Evolutionary conservation across 2,329 filamentous ascomycete species (phyloP).

Genomic region (Gaeumannomyces tritici): DNA sequence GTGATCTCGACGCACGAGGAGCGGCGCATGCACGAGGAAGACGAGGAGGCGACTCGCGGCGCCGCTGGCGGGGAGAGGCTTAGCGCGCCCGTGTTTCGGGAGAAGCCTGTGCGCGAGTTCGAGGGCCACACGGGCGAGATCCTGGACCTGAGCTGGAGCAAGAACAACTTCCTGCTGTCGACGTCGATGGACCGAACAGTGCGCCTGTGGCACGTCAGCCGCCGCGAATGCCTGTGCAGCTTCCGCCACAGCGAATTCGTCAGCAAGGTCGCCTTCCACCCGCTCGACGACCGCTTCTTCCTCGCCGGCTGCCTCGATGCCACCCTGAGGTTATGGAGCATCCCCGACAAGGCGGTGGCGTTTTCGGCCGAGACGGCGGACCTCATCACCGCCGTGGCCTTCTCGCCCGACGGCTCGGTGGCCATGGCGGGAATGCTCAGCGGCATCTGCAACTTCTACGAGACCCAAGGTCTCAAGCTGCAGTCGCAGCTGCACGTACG

Average conservation of each 20-base stretch:
- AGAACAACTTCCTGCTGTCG: constrained; percentile 94
- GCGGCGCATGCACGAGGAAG: constrained; percentile 61
- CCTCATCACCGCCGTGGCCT: constrained; percentile 88
- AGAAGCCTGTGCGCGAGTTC: constrained; percentile 70
- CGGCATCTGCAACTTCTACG: constrained; percentile 81
- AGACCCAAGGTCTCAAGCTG: constrained; percentile 80
- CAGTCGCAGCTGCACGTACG: constrained; percentile 87
- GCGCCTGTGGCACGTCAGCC: constrained; percentile 81
- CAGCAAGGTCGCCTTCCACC: constrained; percentile 90
- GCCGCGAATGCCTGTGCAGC: constrained; percentile 78
- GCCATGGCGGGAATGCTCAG: constrained; percentile 82
- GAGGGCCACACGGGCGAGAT: constrained; percentile 77
- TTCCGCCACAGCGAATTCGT: constrained; percentile 96
- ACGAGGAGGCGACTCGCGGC: constrained; percentile 37
- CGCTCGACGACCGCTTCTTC: constrained; percentile 92
- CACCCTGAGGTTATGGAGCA: constrained; percentile 87
- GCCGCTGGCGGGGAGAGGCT: constrained; percentile 48
- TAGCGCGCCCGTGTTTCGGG: constrained; percentile 83
- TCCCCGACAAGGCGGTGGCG: constrained; percentile 89
- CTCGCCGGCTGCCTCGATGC: constrained; percentile 86
- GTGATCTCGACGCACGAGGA: constrained; percentile 79
- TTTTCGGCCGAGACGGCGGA: constrained; percentile 70
- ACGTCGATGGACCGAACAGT: constrained; percentile 99
- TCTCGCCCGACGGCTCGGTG: constrained; percentile 83
- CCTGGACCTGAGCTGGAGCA: constrained; percentile 93